Evolutionary conservation across 192 early-diverging fungal genomes (phyloP).

Genomic region (Fimicolochytrium jonesii): DNA sequence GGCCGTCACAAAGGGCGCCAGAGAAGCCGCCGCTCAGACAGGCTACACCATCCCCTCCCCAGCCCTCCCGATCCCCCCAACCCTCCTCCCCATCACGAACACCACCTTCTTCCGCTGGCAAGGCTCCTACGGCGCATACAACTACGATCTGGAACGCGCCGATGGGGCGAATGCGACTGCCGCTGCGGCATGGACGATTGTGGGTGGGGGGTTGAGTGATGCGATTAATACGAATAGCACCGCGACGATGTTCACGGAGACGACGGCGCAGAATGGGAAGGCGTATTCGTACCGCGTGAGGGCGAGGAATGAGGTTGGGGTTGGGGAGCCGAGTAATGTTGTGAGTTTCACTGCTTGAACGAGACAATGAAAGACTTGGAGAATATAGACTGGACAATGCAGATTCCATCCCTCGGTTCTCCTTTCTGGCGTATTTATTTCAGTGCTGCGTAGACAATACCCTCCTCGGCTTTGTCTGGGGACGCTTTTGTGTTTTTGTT

Average conservation of each 20-base stretch:
- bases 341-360: no score
- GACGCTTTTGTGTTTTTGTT: no score
- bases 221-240: no score
- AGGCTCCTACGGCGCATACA: neutral
- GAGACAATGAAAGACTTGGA: no score
- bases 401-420: no score
- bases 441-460: no score
- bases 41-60: neutral
- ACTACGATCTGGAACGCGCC: slow-evolving; percentile 1
- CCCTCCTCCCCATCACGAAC: neutral
- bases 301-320: slow-evolving; percentile 1
- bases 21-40: neutral
- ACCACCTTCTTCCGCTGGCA: slow-evolving; percentile 5
- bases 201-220: no score
- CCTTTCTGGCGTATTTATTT: no score
- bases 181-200: no score
- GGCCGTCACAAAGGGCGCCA: neutral
- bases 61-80: neutral
- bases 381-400: no score
- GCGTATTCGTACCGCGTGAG: neutral
- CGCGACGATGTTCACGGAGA: neutral
- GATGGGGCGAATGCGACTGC: no score
- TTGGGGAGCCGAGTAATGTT: neutral
- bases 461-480: no score
- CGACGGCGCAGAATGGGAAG: neutral